A percentile compares a stretch with the other conserved stretches of the same genome.
Conservation (phyloP, 495 filamentous ascomycete genomes). For the Xylaria flabelliformis region DNA sequence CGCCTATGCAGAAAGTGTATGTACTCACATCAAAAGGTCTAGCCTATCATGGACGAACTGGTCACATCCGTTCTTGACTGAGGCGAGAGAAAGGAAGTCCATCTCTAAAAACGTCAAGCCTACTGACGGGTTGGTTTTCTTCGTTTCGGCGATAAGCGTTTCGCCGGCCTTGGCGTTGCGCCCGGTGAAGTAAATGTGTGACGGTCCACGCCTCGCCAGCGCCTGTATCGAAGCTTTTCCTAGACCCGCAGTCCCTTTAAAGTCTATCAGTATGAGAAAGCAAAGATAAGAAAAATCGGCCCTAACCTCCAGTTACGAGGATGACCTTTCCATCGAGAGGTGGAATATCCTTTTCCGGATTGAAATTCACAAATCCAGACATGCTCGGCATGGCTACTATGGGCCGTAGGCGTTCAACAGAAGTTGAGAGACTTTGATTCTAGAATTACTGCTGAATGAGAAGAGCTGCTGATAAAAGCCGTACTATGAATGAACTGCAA, state of each 20-base stretch:
- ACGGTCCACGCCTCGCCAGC: conserved; percentile 65
- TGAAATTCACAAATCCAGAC: conserved; percentile 42
- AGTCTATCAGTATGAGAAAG: neutral
- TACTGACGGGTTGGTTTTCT: conserved; percentile 25
- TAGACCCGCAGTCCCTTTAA: conserved; percentile 64
- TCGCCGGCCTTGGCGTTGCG: conserved; percentile 42
- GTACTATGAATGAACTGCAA: neutral
- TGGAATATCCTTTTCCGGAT: conserved; percentile 63
- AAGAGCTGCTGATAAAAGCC: neutral
- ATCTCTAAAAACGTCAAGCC: conserved; percentile 35
- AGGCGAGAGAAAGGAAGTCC: conserved; percentile 32
- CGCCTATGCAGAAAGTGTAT: neutral
- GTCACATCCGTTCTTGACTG: conserved; percentile 32
- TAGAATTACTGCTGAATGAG: neutral
- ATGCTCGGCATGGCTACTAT: conserved; percentile 4
- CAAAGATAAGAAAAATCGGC: neutral
- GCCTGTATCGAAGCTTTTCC: conserved; percentile 61
- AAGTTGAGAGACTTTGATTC: neutral
- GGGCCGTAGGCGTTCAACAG: neutral
- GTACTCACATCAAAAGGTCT: conserved; percentile 46
- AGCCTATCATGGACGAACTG: conserved; percentile 40
- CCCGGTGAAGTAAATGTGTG: conserved; percentile 68
- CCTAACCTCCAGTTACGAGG: conserved; percentile 66
- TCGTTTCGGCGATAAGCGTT: conserved; percentile 28
- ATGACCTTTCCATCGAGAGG: conserved; percentile 64